A percentile compares a stretch with the other conserved stretches of the same genome.
phyloP scores from a whole-genome alignment of 2,329 filamentous ascomycete species.

The Aspergillus puulaauensis region DNA sequence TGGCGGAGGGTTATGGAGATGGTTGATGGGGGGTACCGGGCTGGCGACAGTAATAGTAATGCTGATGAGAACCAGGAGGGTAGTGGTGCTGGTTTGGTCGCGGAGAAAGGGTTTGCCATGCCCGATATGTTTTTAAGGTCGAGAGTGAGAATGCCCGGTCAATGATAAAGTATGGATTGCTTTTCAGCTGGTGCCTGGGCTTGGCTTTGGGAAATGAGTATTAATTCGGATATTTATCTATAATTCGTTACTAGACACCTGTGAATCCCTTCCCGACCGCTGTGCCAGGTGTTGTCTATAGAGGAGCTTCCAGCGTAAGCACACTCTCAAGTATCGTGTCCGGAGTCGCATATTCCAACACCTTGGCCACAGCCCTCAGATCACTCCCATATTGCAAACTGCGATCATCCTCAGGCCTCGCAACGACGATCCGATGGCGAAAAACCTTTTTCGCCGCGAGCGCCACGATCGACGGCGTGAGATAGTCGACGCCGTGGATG shows the following conservation, averaged over 20 bases:
- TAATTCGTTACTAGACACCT: not conserved
- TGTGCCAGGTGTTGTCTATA: conserved; percentile 34
- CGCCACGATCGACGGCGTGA: conserved; percentile 78
- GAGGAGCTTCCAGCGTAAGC: conserved; percentile 56
- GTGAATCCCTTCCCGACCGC: not conserved
- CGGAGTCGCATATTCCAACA: conserved; percentile 61
- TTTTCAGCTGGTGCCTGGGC: no score
- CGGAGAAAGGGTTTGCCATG: conserved; percentile 16
- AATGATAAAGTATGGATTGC: not conserved
- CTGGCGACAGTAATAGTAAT: not conserved
- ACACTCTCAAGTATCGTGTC: conserved; percentile 61
- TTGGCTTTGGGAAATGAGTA: not conserved
- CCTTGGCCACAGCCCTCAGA: conserved; percentile 62
- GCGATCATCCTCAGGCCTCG: conserved; percentile 69
- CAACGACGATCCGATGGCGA: conserved; percentile 75
- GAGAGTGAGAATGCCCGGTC: conserved; percentile 12
- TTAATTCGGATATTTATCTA: not conserved
- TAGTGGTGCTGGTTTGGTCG: not conserved
- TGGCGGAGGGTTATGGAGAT: conserved; percentile 47
- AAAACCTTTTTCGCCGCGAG: conserved; percentile 87
- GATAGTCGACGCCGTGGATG: conserved; percentile 75
- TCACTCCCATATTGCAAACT: conserved; percentile 94
- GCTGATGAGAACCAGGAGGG: conserved; percentile 1
- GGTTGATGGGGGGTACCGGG: conserved; percentile 15
- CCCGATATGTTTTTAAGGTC: conserved; percentile 33